A percentile compares a stretch with the other conserved stretches of the same genome.
Conservation (phyloP, 2,329 filamentous ascomycete genomes). For the Fusarium albosuccineum region DNA sequence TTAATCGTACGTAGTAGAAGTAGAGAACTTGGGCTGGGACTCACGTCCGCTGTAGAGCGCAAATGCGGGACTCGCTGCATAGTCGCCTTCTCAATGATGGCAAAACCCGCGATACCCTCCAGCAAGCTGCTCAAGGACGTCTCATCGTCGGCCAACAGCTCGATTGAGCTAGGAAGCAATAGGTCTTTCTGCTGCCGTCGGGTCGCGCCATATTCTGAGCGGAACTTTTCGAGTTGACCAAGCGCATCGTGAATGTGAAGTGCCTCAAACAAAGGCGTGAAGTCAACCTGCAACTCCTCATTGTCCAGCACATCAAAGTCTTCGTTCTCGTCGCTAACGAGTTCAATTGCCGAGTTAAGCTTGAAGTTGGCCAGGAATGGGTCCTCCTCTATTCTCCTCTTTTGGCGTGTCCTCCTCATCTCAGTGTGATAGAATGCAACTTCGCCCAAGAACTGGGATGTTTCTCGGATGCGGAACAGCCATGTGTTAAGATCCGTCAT, state of each 20-base stretch:
- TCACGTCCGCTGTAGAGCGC: conserved; percentile 83
- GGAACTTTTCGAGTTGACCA: conserved; percentile 91
- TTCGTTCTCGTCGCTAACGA: conserved; percentile 94
- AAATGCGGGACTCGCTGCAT: conserved; percentile 89
- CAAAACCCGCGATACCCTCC: conserved; percentile 95
- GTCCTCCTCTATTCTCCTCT: conserved; percentile 82
- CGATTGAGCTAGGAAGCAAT: conserved; percentile 81
- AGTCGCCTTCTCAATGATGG: conserved; percentile 94
- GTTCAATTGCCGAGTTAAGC: conserved; percentile 93
- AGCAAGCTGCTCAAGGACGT: conserved; percentile 88
- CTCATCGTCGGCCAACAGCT: conserved; percentile 84
- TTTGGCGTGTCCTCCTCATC: conserved; percentile 83
- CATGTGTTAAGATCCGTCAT: conserved; percentile 98
- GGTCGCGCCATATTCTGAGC: conserved; percentile 91
- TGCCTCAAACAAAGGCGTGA: conserved; percentile 93
- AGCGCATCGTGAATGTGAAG: conserved; percentile 96
- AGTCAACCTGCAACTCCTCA: conserved; percentile 94
- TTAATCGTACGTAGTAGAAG: conserved; percentile 14
- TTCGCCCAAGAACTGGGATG: conserved; percentile 94
- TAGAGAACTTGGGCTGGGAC: conserved; percentile 43
- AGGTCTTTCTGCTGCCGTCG: conserved; percentile 92
- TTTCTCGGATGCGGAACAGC: conserved; percentile 94
- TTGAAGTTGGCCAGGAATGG: conserved; percentile 85
- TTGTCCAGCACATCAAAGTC: conserved; percentile 97
- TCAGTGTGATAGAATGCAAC: conserved; percentile 98